Conservation (phyloP, 78 protist genomes). For the Emiliania huxleyi region DNA sequence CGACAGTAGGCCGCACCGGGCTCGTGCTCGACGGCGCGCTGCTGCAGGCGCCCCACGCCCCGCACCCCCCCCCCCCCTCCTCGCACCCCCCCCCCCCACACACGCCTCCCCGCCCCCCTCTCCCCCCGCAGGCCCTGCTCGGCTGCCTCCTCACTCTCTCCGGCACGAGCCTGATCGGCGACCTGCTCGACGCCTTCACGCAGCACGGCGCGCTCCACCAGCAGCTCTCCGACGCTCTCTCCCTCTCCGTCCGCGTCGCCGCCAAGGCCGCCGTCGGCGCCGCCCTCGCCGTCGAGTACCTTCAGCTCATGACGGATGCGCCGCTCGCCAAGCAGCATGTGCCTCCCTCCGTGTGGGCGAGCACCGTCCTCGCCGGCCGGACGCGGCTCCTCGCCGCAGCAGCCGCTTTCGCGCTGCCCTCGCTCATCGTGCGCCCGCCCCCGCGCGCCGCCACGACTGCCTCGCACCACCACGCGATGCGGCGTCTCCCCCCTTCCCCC, state of each 20-base stretch:
- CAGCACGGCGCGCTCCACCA: neutral
- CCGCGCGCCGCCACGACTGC: too few species aligned
- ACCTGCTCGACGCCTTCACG: neutral
- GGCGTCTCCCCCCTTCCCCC: too few species aligned
- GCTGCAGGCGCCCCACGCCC: neutral
- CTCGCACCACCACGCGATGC: too few species aligned
- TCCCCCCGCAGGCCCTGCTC: neutral
- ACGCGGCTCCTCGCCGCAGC: neutral
- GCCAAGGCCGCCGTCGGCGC: neutral
- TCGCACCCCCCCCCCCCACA: neutral
- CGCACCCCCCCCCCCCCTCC: neutral
- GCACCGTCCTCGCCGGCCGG: neutral
- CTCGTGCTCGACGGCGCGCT: neutral
- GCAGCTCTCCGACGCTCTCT: too few species aligned
- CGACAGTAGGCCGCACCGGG: too few species aligned
- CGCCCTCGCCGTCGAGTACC: neutral
- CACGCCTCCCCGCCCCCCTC: neutral
- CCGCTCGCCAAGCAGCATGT: neutral
- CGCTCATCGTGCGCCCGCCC: neutral
- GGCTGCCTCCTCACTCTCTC: neutral
- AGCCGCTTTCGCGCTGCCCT: neutral
- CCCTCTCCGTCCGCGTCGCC: neutral
- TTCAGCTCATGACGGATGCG: neutral
- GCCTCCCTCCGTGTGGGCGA: neutral
- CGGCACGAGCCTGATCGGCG: neutral